Evolutionary conservation across 2,329 filamentous ascomycete species (phyloP).

Genomic region (Didymella glomerata): DNA sequence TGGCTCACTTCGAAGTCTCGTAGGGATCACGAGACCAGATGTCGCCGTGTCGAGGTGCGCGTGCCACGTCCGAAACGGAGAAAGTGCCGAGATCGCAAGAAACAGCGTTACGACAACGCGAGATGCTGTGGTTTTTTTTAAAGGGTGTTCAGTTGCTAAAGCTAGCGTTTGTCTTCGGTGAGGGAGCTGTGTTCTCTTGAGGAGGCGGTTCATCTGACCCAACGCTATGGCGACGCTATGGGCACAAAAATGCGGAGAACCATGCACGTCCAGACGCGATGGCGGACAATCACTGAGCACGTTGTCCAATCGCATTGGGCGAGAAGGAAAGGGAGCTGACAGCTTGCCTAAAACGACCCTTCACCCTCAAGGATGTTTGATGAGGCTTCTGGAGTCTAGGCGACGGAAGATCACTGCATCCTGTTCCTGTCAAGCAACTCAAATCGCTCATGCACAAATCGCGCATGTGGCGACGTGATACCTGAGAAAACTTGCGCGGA

Average conservation of each 20-base stretch:
- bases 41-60: constrained; percentile 15
- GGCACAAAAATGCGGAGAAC: constrained; percentile 22
- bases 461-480: constrained; percentile 9
- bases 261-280: constrained; percentile 7
- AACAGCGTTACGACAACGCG: neutral
- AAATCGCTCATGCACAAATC: constrained; percentile 16
- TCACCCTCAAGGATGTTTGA: constrained; percentile 4
- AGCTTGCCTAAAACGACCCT: constrained; percentile 11
- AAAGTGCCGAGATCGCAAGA: constrained; percentile 15
- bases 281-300: neutral
- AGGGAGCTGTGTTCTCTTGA: constrained; percentile 16
- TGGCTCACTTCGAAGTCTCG: constrained; percentile 2
- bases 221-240: constrained; percentile 25
- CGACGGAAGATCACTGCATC: constrained; percentile 4
- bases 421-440: constrained; percentile 11
- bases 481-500: neutral
- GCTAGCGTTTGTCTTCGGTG: constrained; percentile 1
- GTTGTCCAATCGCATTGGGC: neutral
- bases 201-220: constrained; percentile 17
- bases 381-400: constrained; percentile 13
- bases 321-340: neutral
- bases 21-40: constrained; percentile 35
- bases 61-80: constrained; percentile 16
- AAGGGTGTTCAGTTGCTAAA: neutral
- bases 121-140: neutral